Percentiles rank a stretch among this genome's conserved stretches.
Conservation (phyloP, 116 monocot genomes). For the Phalaenopsis hybrid region DNA sequence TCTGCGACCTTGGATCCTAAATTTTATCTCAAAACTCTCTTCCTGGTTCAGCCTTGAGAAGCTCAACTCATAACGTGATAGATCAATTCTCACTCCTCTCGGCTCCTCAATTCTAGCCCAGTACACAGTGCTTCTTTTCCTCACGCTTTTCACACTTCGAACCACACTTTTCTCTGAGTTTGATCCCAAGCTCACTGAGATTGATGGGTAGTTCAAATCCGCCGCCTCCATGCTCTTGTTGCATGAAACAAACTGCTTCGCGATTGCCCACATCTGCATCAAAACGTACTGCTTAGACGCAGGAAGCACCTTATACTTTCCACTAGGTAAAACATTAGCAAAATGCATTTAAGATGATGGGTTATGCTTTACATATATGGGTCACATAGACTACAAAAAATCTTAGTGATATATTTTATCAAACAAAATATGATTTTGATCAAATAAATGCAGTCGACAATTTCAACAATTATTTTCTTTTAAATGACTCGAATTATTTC, state of each 20-base stretch:
- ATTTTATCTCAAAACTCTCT: neutral
- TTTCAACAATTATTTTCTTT: too few species aligned
- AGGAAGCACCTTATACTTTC: too few species aligned
- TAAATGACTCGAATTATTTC: too few species aligned
- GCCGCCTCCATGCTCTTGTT: neutral
- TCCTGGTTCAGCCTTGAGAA: slow-evolving; percentile 7
- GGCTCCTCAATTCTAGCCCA: slow-evolving; percentile 13
- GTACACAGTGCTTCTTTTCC: slow-evolving; percentile 11
- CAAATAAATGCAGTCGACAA: too few species aligned
- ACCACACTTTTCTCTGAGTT: neutral
- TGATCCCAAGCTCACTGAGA: slow-evolving; percentile 6
- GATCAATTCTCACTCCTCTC: slow-evolving; percentile 11
- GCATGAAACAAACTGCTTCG: neutral
- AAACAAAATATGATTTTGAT: too few species aligned
- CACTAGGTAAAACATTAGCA: too few species aligned
- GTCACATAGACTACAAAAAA: too few species aligned
- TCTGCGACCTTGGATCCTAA: neutral
- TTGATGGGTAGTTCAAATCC: slow-evolving; percentile 16
- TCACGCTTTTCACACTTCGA: slow-evolving; percentile 8
- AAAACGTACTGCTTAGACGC: neutral
- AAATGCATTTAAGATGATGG: too few species aligned
- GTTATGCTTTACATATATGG: too few species aligned
- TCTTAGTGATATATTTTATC: too few species aligned
- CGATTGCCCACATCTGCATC: neutral
- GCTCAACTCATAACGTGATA: slow-evolving; percentile 5